Base-by-base conservation (phyloP, 2,329 filamentous ascomycete genomes). In the Colletotrichum agaves region DNA sequence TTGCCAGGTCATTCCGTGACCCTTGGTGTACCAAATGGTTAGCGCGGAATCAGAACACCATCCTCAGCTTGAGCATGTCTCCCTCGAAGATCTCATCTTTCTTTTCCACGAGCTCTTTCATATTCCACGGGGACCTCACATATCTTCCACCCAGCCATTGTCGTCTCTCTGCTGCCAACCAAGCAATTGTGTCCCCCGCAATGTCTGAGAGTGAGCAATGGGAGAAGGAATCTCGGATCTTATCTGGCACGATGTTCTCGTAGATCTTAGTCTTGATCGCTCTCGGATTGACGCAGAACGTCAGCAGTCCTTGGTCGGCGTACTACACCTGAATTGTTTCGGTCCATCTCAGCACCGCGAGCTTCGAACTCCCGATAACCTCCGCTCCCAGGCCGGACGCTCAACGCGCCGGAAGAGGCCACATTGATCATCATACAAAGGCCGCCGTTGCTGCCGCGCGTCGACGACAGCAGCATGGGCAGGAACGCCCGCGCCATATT, bases 121-220 rank as follows among this genome's bases (percentile, higher is more conserved):
- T 78, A 67, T 81, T 78, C 79, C 79, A 81, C 0, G 69, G 76
- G n/a, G 69, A 73, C 67, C 73, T 77, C 1, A 80, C 53, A 64
- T 78, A 81, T 61, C 78, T 72, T 1, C 78, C 79, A 39, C 59
- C 66, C 15, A 82, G 71, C 80, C 80, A 82, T 6, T 78, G 75
- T 27, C 76, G 73, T 21, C 73, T 74, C 71, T 77, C 74, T 7
- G 66, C 67, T 3, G 74, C 74, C 33, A 77, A 67, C 72, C 74
- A 77, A 1, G 71, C 64, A 27, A 78, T 70, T 1, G 74, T 73
- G 44, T 77, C 71, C 5, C 71, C 72, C n/a, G 71, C 60, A 35
- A 75, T 53, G 31, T 74, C 73, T 4, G 55, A 68, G 1, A 73
- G 58, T n/a, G n/a, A n/a, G n/a, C n/a, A n/a, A n/a, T n/a, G n/a